phyloP scores from a whole-genome alignment of 257 asterid species.

The Sherardia arvensis region DNA sequence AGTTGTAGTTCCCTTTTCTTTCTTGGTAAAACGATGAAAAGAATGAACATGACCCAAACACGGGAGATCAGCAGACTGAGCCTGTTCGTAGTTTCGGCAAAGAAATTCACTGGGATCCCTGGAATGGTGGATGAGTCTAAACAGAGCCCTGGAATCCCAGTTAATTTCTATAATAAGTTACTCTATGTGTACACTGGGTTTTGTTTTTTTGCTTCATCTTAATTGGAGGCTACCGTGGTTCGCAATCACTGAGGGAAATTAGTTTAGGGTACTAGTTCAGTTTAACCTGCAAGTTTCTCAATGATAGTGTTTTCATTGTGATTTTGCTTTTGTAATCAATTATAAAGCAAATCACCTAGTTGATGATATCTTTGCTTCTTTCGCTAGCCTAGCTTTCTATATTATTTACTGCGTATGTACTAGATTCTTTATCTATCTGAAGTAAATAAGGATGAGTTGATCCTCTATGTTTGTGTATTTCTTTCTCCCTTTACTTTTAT shows the following conservation, averaged over 20 bases:
- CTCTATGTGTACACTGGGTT: no score
- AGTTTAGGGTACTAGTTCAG: constrained; percentile 38
- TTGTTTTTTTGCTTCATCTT: constrained; percentile 3
- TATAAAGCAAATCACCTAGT: background rate
- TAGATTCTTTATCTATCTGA: constrained; percentile 59
- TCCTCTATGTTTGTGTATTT: constrained; percentile 60
- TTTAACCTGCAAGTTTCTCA: constrained; percentile 68
- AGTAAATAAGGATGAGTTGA: constrained; percentile 43
- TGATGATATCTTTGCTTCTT: background rate
- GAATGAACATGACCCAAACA: no score
- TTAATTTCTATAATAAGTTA: no score
- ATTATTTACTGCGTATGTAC: constrained; percentile 12
- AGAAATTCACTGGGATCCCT: no score
- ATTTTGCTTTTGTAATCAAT: background rate
- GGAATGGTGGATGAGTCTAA: no score
- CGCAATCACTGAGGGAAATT: constrained; percentile 39
- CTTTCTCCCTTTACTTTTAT: constrained; percentile 6
- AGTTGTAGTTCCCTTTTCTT: no score
- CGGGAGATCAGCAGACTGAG: no score
- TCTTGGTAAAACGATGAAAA: no score
- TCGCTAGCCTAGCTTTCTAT: constrained; percentile 1
- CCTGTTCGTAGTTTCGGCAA: no score
- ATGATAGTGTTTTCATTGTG: background rate
- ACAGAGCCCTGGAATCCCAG: no score
- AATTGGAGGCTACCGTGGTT: constrained; percentile 30